A percentile compares a stretch with the other conserved stretches of the same genome.
These are phyloP conservation scores for Malania oleifera DNA, from an alignment of 164 flowering plant genomes.

Conservation along the genomic window DNA sequence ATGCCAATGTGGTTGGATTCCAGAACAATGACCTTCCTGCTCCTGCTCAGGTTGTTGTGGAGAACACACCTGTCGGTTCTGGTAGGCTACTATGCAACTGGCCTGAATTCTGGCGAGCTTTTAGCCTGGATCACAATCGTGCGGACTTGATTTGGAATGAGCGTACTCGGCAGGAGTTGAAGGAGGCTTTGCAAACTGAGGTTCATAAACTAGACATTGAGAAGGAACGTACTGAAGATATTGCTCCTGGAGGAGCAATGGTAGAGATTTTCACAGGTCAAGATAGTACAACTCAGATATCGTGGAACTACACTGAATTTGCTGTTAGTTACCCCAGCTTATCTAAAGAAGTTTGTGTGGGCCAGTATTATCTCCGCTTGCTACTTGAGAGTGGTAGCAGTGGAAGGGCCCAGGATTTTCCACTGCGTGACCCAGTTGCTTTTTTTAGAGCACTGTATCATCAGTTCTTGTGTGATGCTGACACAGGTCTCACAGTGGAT, in stretches of 20 bases:
- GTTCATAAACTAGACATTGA: slow-evolving; percentile 89
- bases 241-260: slow-evolving; percentile 59
- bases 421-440: slow-evolving; percentile 92
- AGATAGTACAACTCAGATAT: slow-evolving; percentile 67
- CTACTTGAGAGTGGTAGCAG: slow-evolving; percentile 87
- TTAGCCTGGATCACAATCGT: slow-evolving; percentile 96
- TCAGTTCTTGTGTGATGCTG: slow-evolving; percentile 95
- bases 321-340: slow-evolving; percentile 79
- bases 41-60: slow-evolving; percentile 97
- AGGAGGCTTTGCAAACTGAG: slow-evolving; percentile 87
- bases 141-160: slow-evolving; percentile 99
- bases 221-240: slow-evolving; percentile 93
- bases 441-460: slow-evolving; percentile 96
- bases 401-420: slow-evolving; percentile 89
- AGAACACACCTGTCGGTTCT: slow-evolving; percentile 89
- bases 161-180: slow-evolving; percentile 88
- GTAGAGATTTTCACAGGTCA: slow-evolving; percentile 42
- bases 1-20: slow-evolving; percentile 28
- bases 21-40: slow-evolving; percentile 60
- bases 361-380: slow-evolving; percentile 91
- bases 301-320: slow-evolving; percentile 95
- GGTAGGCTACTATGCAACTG: slow-evolving; percentile 89
- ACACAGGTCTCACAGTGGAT: slow-evolving; percentile 89
- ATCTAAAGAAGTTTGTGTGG: slow-evolving; percentile 97
- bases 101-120: slow-evolving; percentile 98